Percentiles rank a stretch among this genome's conserved stretches.
Conservation (phyloP, 208 protist species). For the Wallacemonas sp. region DNA sequence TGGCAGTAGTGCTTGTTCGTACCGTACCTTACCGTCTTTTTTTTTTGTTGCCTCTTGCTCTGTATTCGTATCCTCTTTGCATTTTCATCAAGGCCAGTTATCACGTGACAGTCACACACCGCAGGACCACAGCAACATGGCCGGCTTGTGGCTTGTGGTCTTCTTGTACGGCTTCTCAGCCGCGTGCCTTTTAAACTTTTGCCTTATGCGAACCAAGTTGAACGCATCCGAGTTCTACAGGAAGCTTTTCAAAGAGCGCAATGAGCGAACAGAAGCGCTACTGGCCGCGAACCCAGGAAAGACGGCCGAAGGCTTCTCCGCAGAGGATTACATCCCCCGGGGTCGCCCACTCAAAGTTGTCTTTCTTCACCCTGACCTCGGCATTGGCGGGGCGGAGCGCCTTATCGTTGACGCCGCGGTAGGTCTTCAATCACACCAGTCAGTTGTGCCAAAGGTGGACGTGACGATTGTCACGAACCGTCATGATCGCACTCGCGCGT, state of each 20-base stretch:
- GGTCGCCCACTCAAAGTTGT: slow-evolving; percentile 57
- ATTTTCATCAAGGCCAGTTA: too few species aligned
- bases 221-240: slow-evolving; percentile 1
- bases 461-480: slow-evolving; percentile 93
- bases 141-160: slow-evolving; percentile 19
- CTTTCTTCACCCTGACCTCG: slow-evolving; percentile 96
- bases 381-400: slow-evolving; percentile 97
- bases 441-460: slow-evolving; percentile 40
- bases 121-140: neutral
- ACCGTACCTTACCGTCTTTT: too few species aligned
- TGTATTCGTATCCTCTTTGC: too few species aligned
- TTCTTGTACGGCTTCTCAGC: slow-evolving; percentile 41
- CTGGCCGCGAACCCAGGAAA: neutral
- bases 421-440: slow-evolving; percentile 76
- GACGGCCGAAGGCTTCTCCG: neutral
- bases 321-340: neutral
- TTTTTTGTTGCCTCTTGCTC: too few species aligned
- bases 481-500: slow-evolving; percentile 92
- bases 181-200: slow-evolving; percentile 31
- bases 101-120: too few species aligned
- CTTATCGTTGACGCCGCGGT: slow-evolving; percentile 97
- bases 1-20: too few species aligned
- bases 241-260: slow-evolving; percentile 6
- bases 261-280: neutral
- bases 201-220: slow-evolving; percentile 32